Evolutionary conservation across 177 flowering plant genomes (phyloP), one percentile per base, ranked within the genome.

Genomic region (Vitis hybrid): DNA sequence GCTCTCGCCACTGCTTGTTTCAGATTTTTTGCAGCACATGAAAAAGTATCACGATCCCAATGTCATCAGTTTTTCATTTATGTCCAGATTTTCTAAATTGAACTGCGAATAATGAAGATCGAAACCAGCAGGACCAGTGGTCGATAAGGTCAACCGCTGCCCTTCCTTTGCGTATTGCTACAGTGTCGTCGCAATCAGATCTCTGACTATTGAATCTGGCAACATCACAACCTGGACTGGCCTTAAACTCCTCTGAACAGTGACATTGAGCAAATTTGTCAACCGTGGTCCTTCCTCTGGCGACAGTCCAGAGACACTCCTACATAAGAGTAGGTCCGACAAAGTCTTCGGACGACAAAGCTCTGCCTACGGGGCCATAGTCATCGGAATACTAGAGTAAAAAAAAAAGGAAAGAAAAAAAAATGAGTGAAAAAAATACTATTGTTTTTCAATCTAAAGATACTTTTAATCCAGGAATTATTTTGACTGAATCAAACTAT

Each of bases 51-150:
- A 81, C 4, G 95, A 95, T 15, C 97, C 97, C 55, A 95, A 66
- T 9, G 45, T 61, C 61, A 84, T 81, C 72, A 95, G 78, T 81
- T 89, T 86, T 86, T 85, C 94, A 39, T 87, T 79, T 39, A 84
- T 79, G 58, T 83, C 86, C 78, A 93, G 73, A 77, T 96, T 96
- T 95, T 82, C 2, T 10, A 31, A 22, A 1, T 22, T 87, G 71
- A 95, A 95, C 75, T 90, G 93, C 2, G 98, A 56, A 56, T 95
- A 95, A 76, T 95, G 99, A 73, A 95, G 94, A 65, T 82, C 89
- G 71, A 85, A 91, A 0, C 66, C 70, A 2, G 80, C 58, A 1
- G 90, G 66, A 11, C 85, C 86, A 11, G 72, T 48, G 2, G 84
- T 62, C 4, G 81, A 75, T 20, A 91, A 62, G 13, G 85, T 66